A percentile compares a stretch with the other conserved stretches of the same genome.
phyloP scores from a whole-genome alignment of 495 filamentous ascomycete genomes.

The Podospora pseudocomata region DNA sequence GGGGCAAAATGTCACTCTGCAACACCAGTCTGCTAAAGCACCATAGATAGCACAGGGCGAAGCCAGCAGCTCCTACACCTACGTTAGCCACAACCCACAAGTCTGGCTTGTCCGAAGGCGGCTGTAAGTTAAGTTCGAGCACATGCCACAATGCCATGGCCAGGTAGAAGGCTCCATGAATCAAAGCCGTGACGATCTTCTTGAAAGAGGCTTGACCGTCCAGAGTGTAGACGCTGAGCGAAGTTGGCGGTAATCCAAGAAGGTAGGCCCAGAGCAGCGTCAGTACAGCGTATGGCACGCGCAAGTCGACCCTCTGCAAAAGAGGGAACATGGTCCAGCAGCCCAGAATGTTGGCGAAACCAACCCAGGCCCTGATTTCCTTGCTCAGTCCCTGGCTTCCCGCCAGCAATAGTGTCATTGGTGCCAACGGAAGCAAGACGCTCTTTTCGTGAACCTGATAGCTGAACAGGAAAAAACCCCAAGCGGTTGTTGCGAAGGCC shows the following conservation, averaged over 20 bases:
- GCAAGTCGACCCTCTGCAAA: slow-evolving; percentile 76
- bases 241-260: slow-evolving; percentile 77
- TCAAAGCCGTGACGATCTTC: slow-evolving; percentile 54
- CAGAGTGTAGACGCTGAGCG: slow-evolving; percentile 60
- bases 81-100: slow-evolving; percentile 91
- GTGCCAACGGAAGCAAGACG: slow-evolving; percentile 82
- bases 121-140: slow-evolving; percentile 59
- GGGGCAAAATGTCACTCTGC: slow-evolving; percentile 50
- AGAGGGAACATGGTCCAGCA: slow-evolving; percentile 94
- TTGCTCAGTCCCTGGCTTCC: slow-evolving; percentile 70
- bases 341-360: slow-evolving; percentile 86
- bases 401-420: slow-evolving; percentile 82
- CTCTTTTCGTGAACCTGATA: slow-evolving; percentile 99
- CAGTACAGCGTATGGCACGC: slow-evolving; percentile 78
- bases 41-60: slow-evolving; percentile 86
- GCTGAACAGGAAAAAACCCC: slow-evolving; percentile 95
- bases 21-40: slow-evolving; percentile 68
- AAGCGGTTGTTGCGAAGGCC: slow-evolving; percentile 75
- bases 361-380: slow-evolving; percentile 79
- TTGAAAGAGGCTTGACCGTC: slow-evolving; percentile 42
- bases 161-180: slow-evolving; percentile 73
- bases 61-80: slow-evolving; percentile 77
- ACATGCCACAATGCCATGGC: slow-evolving; percentile 78
- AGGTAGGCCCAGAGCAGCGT: slow-evolving; percentile 87
- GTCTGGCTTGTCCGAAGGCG: slow-evolving; percentile 77